Evolutionary conservation across 768 basidiomycete species (phyloP).

Genomic region (Postia placenta): DNA sequence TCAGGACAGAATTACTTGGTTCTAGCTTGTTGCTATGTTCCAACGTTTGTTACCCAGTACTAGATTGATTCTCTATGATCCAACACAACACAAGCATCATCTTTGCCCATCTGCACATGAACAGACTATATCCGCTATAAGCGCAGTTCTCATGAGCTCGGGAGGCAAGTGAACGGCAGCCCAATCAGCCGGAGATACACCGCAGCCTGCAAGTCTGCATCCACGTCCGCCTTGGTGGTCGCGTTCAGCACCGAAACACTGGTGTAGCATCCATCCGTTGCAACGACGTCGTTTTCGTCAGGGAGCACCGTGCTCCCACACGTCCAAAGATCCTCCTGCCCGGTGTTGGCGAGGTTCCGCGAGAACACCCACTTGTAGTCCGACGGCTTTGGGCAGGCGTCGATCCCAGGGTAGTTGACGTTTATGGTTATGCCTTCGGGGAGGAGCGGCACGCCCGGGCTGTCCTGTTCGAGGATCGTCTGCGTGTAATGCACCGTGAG

Average conservation of each 20-base stretch:
- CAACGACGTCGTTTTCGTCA: conserved; percentile 35
- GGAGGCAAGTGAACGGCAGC: conserved; percentile 16
- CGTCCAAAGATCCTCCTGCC: conserved; percentile 34
- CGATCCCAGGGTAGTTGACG: conserved; percentile 40
- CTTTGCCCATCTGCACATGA: no score
- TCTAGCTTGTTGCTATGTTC: no score
- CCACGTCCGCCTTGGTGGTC: conserved; percentile 36
- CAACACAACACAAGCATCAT: no score
- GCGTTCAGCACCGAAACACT: conserved; percentile 35
- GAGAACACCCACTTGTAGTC: conserved; percentile 41
- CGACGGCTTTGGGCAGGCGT: conserved; percentile 28
- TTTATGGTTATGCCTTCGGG: conserved; percentile 38
- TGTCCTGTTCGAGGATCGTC: conserved; percentile 13
- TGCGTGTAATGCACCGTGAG: conserved; percentile 16
- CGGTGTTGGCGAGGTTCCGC: conserved; percentile 26
- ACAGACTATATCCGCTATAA: no score
- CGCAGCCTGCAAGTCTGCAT: conserved; percentile 32
- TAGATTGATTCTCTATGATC: no score
- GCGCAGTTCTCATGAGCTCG: not conserved
- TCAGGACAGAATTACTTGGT: no score
- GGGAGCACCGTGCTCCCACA: conserved; percentile 40
- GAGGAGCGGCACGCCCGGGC: conserved; percentile 26
- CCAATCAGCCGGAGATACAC: conserved; percentile 32
- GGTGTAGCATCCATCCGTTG: conserved; percentile 32
- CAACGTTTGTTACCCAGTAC: no score